Base-by-base conservation (phyloP, 1,284 basidiomycete species). In the Macrocystidia cucumis region DNA sequence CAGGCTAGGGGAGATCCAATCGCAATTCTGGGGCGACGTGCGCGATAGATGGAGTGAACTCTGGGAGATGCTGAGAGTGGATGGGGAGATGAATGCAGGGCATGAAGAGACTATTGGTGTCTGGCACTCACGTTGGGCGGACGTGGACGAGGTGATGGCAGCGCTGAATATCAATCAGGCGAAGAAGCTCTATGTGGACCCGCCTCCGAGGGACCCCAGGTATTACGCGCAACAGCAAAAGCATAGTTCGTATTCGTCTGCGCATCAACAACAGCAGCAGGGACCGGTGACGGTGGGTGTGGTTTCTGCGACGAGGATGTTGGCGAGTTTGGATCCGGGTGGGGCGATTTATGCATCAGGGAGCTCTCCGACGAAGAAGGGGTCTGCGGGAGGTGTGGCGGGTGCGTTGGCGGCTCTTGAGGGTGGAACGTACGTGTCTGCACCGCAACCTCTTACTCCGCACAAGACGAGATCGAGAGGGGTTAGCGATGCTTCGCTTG, bases 41-140 rank as follows among this genome's bases (percentile, higher is more conserved):
- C 63, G 69, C 27, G 72, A 74, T 33, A 59, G 68, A 24, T 89
- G 85, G 85, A 65, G 64, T 1, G 74, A 76, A n/a, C 57, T 88
- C 12, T 88, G 85, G 85, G 78, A 86, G 38, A 80, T 81, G 46
- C 60, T 88, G 27, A 65, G 74, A 23, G 78, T 85, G 7, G 82
- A 86, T 25, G 81, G 77, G 4, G 83, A 85, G 60, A 63, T 73
- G 51, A 78, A 78, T 40, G 73, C 67, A 0, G 77, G 76, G 5
- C 67, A 67, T 9, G 67, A 65, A 28, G 78, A 84, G 58, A 85
- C 82, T n/a, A 49, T 74, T 24, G 60, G 61, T 0, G 77, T 85
- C 7, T 87, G 83, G 83, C 63, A 65, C 52, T 56, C 59, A 25
- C 60, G 84, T 11, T 85, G 75, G 72, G 61, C 52, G 12, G 78